phyloP scores from a whole-genome alignment of 2,329 filamentous ascomycete species.

The Juglanconis sp. region DNA sequence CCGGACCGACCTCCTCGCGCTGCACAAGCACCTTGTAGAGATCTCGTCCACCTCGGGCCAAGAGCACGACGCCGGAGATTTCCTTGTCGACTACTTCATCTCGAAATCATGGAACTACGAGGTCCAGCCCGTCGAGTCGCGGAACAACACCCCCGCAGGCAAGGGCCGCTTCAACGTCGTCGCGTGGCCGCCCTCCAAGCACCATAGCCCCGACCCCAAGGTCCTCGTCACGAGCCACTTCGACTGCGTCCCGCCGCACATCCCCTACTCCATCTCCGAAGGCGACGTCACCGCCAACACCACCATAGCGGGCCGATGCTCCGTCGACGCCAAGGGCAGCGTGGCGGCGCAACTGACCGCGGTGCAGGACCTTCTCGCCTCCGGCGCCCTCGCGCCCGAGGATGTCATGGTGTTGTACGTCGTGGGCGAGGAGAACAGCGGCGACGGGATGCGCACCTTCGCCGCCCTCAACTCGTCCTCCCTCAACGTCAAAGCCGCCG shows the following conservation, averaged over 20 bases:
- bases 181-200: constrained; percentile 56
- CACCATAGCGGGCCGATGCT: constrained; percentile 68
- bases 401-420: constrained; percentile 64
- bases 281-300: constrained; percentile 42
- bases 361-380: constrained; percentile 49
- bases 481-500: constrained; percentile 59
- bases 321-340: constrained; percentile 67
- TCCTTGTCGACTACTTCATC: constrained; percentile 65
- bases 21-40: constrained; percentile 74
- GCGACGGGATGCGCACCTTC: constrained; percentile 73
- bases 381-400: constrained; percentile 28
- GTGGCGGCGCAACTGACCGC: constrained; percentile 74
- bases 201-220: constrained; percentile 42
- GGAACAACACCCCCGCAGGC: constrained; percentile 27
- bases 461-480: constrained; percentile 30
- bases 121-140: constrained; percentile 38
- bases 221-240: constrained; percentile 77
- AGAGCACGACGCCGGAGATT: constrained; percentile 66
- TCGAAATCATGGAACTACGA: constrained; percentile 40
- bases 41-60: constrained; percentile 69
- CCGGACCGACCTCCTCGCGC: constrained; percentile 57
- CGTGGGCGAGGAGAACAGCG: constrained; percentile 78
- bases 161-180: constrained; percentile 68
- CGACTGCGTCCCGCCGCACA: constrained; percentile 72
- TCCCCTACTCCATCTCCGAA: constrained; percentile 61